Percentiles rank a stretch among this genome's conserved stretches.
phyloP scores from a whole-genome alignment of 352 stramenopile genomes.

The Phytopythium litorale region DNA sequence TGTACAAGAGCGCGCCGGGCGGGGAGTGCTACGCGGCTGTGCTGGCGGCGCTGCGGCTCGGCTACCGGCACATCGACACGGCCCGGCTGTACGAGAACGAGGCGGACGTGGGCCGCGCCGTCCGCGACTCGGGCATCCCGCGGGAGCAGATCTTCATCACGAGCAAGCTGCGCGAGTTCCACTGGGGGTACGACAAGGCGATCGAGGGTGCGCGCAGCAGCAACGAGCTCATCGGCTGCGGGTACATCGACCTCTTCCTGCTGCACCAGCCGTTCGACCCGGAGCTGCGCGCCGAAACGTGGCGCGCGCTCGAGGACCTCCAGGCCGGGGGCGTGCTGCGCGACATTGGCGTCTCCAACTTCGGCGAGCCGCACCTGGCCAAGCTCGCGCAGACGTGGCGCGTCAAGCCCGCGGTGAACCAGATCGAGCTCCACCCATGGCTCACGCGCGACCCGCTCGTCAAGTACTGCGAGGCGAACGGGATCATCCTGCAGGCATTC shows the following conservation, averaged over 20 bases:
- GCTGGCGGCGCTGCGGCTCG: slow-evolving; percentile 42
- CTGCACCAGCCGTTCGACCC: slow-evolving; percentile 61
- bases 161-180: slow-evolving; percentile 61
- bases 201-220: slow-evolving; percentile 39
- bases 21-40: slow-evolving; percentile 33
- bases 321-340: slow-evolving; percentile 45
- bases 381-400: slow-evolving; percentile 48
- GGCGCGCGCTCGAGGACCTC: slow-evolving; percentile 36
- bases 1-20: slow-evolving; percentile 34
- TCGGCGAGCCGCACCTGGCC: slow-evolving; percentile 68
- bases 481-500: slow-evolving; percentile 45
- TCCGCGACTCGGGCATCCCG: slow-evolving; percentile 53
- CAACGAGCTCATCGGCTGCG: slow-evolving; percentile 52
- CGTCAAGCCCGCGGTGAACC: slow-evolving; percentile 61
- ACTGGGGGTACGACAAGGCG: slow-evolving; percentile 70
- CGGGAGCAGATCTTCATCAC: slow-evolving; percentile 74
- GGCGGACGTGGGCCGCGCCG: slow-evolving; percentile 54
- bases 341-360: slow-evolving; percentile 87
- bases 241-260: slow-evolving; percentile 78
- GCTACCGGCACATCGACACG: slow-evolving; percentile 84
- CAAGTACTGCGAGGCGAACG: slow-evolving; percentile 42
- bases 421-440: slow-evolving; percentile 74
- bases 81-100: slow-evolving; percentile 86
- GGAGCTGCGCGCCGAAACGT: slow-evolving; percentile 30
- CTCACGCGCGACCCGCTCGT: slow-evolving; percentile 45